phyloP scores from a whole-genome alignment of 345 rosid genomes.

The Aquilaria sinensis region DNA sequence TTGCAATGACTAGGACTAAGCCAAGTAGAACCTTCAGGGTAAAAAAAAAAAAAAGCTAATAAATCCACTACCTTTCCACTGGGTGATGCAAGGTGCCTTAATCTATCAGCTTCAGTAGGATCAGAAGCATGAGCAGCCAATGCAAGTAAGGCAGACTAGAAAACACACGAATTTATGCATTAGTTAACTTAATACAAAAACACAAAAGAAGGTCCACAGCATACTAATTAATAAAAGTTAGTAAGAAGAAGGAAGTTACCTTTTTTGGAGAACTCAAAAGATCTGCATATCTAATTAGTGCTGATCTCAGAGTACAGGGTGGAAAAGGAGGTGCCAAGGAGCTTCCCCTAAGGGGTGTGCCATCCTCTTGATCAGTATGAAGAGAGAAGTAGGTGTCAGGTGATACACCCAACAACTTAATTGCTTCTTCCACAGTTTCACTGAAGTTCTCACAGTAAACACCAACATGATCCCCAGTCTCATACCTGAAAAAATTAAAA shows the following conservation, averaged over 20 bases:
- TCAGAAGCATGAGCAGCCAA: slow-evolving; percentile 93
- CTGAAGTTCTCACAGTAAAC: slow-evolving; percentile 67
- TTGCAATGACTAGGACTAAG: background rate
- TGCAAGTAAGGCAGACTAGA: slow-evolving; percentile 83
- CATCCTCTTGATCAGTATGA: slow-evolving; percentile 85
- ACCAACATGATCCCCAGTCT: slow-evolving; percentile 67
- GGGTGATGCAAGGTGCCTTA: slow-evolving; percentile 81
- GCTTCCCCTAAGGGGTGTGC: slow-evolving; percentile 71
- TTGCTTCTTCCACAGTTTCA: slow-evolving; percentile 89
- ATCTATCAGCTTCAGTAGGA: slow-evolving; percentile 80
- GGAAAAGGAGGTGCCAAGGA: slow-evolving; percentile 90
- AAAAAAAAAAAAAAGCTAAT: background rate
- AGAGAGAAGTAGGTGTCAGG: slow-evolving; percentile 79
- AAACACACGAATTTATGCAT: slow-evolving; percentile 7
- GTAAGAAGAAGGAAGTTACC: slow-evolving; percentile 33
- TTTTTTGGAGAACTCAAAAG: slow-evolving; percentile 84
- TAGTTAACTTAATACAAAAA: background rate
- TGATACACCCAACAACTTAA: slow-evolving; percentile 61
- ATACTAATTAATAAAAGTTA: slow-evolving; percentile 5
- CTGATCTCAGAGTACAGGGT: slow-evolving; percentile 74
- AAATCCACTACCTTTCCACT: slow-evolving; percentile 70
- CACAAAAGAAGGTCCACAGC: background rate
- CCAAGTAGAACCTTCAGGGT: background rate
- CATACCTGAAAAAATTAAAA: slow-evolving; percentile 56
- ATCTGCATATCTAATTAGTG: slow-evolving; percentile 80